These are phyloP conservation scores for Eutrema heterophyllum DNA, from an alignment of 345 rosid species.

Conservation along the genomic window DNA sequence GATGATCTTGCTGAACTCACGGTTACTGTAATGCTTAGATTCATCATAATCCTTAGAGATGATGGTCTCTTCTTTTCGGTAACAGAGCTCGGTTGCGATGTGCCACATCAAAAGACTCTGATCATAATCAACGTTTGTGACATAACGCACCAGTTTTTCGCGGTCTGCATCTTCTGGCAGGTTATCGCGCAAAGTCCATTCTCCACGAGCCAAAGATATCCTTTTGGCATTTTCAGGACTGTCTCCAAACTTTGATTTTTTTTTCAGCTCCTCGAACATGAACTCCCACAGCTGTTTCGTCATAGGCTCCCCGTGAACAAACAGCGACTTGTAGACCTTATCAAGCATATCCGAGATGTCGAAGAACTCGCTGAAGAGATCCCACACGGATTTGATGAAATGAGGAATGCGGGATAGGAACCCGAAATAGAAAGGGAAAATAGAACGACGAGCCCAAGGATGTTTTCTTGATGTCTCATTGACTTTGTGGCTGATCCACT, in stretches of 20 bases:
- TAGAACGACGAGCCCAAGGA: background rate
- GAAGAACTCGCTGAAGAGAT: slow-evolving; percentile 5
- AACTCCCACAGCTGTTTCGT: slow-evolving; percentile 43
- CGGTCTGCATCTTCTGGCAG: background rate
- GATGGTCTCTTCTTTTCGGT: slow-evolving; percentile 4
- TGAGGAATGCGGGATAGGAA: slow-evolving; percentile 22
- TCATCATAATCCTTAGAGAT: background rate
- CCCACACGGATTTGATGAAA: slow-evolving; percentile 1
- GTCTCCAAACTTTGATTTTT: slow-evolving; percentile 41
- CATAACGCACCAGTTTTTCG: slow-evolving; percentile 28
- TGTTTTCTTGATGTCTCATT: slow-evolving; percentile 1
- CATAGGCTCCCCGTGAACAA: slow-evolving; percentile 39
- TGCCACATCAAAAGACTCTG: slow-evolving; percentile 51
- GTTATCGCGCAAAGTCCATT: slow-evolving; percentile 39
- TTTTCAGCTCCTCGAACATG: slow-evolving; percentile 36
- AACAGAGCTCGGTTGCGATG: slow-evolving; percentile 56
- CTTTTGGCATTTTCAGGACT: slow-evolving; percentile 44
- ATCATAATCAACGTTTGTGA: slow-evolving; percentile 32
- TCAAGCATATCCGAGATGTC: slow-evolving; percentile 34
- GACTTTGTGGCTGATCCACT: slow-evolving; percentile 13
- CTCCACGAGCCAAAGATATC: slow-evolving; percentile 48
- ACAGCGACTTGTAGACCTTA: slow-evolving; percentile 13
- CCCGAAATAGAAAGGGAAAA: slow-evolving; percentile 18
- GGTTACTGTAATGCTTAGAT: background rate
- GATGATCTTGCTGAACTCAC: slow-evolving; percentile 39